Evolutionary conservation across 805 yeast species (phyloP), one percentile per base, ranked within the genome.

Genomic region (Suhomyces xylopsoci): DNA sequence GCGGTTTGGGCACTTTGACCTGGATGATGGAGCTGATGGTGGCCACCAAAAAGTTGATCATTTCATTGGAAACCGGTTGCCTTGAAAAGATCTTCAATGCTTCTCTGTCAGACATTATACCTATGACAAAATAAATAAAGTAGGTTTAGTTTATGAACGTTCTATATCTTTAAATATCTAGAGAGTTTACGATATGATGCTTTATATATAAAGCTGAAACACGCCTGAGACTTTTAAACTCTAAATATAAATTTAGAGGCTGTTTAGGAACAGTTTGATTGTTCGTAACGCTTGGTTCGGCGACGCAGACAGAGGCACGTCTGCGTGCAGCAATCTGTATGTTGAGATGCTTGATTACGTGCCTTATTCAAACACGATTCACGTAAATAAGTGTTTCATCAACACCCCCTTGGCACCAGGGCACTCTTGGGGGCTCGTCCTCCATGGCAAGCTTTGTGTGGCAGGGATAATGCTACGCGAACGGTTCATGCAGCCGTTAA

Each of bases 1-100:
- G 47, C 48, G 60, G 52, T 47, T 59, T 57, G 38, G 52, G 36
- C 9, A 53, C 48, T 54, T 72, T 73, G 24, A 82, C 74, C 57
- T 77, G 78, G 53, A 84, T 82, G 43, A 84, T 79, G 1, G 86
- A 77, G 47, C 72, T 67, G 19, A 88, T 84, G 47, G 87, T 82
- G 34, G 82, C 73, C 3, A 80, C 88, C 55, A 84, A 71, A 57
- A 79, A 78, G 26, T 76, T 73, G 15, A 84, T 77, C 89, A 84
- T 84, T 48, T 82, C 83, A 19, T 75, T 62, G 42, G 74, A 69
- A 47, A 84, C 87, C 19, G 85, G 81, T 60, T 75, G 82, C 65
- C 81, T 75, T 42, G 83, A 66, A 61, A 84, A 84, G 42, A 76
- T 65, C 55, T 75, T 70, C 49, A 84, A 74, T 9, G 87, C 87